Evolutionary conservation across 129 eudicot species (phyloP), one percentile per base, ranked within the genome.

Genomic region (Helianthus annuus): DNA sequence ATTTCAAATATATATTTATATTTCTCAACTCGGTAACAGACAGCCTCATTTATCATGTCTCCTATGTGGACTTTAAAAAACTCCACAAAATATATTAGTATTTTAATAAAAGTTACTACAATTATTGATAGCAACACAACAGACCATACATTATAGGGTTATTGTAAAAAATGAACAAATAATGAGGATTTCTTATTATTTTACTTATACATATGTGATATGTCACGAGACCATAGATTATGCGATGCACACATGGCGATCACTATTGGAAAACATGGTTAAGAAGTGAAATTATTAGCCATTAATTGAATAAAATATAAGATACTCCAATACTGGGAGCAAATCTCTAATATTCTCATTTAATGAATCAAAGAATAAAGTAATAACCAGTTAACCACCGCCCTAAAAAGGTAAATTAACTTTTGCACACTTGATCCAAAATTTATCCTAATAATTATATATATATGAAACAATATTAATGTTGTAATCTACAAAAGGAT

Each of bases 321-420:
- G 82, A 78, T 78, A 78, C 73, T 71, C 82, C 72, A 71, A 78
- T 78, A 78, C 63, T 70, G 72, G 72, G 69, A 78, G 66, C 81
- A 78, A 78, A 78, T 78, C 77, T 76, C 12, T 36, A 17, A 71
- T 71, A 78, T 72, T 64, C 82, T 34, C 62, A 15, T 71, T 66
- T 76, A 15, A 76, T 76, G 74, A 76, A 56, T 78, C 77, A 63
- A 24, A 45, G 78, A 64, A 78, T 78, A 71, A 78, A 71, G 76
- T 56, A 68, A 40, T 76, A 69, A 77, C n/a, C n/a, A n/a, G n/a
- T n/a, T n/a, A n/a, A n/a, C 64, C 39, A 51, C 77, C 68, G 22
- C 48, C 36, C 68, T 66, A 10, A 44, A 78, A 54, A 64, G 70
- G 62, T 53, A 60, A 69, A 32, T 54, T 42, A 71, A 40, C 49